Evolutionary conservation across 768 basidiomycete species (phyloP), one percentile per base, ranked within the genome.

Genomic region (Auriscalpium microsporum): DNA sequence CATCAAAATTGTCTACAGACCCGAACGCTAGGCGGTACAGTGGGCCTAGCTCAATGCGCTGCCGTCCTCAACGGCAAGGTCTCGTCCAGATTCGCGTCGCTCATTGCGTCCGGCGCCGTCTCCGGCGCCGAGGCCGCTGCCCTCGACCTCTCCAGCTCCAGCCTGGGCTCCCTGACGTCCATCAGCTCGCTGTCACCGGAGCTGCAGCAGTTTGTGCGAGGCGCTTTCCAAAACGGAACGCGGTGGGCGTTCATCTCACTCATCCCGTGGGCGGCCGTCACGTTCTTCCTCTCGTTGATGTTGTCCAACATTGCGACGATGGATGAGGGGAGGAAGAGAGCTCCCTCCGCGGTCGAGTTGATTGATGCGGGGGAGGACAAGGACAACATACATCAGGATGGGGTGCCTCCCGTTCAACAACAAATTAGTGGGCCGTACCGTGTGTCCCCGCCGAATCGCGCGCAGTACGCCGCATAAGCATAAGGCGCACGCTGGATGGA

Each of bases 11-110:
- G 34, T 16, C 37, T 16, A 11, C 58, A 80, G 77, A 76, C 75
- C 67, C 72, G 75, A 14, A 64, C 74, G 1, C 65, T 79, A 40
- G 79, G 79, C n/a, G 79, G 79, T 9, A 79, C 78, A 0, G 62
- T 78, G 40, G 78, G 80, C 21, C 72, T 81, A 40, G 78, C 80
- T 0, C 80, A 81, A 58, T 79, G 78, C 51, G 71, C 73, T 44
- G 75, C 80, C 8, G 67, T 81, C 19, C 70, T 80, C 53, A 72
- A 72, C 57, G 65, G 70, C 36, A 77, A 72, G 64, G 78, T 77
- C 33, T 64, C 65, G 33, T 28, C 62, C 19, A 69, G 69, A 52
- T 65, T 81, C 56, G 33, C 58, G 16, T 45, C 59, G 21, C 61
- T 58, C 11, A 58, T 70, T 23, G 44, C 35, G 5, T 66, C 67